Percentiles rank a stretch among this genome's conserved stretches.
Conservation (phyloP, 2,329 filamentous ascomycete species). For the Alternaria ethzedia region DNA sequence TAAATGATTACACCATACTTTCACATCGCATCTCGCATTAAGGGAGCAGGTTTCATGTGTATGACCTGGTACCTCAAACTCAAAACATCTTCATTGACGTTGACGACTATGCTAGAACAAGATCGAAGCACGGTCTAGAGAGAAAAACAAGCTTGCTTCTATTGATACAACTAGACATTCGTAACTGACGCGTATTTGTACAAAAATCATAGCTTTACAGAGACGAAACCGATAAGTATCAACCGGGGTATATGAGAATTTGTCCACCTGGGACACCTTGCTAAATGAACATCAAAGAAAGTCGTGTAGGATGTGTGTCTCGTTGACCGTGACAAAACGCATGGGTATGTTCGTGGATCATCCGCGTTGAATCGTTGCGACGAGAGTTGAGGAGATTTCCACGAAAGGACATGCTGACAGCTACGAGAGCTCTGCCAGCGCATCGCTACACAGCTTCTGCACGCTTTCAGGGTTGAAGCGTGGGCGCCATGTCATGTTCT, state of each 20-base stretch:
- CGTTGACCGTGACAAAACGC: neutral
- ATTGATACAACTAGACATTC: neutral
- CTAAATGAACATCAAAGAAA: neutral
- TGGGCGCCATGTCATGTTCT: constrained; percentile 27
- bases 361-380: neutral
- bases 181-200: neutral
- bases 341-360: neutral
- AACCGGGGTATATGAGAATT: neutral
- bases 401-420: neutral
- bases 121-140: neutral
- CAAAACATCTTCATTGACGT: too few species aligned
- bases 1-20: constrained; percentile 1
- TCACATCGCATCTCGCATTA: neutral
- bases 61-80: neutral
- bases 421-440: constrained; percentile 33
- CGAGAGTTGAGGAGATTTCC: neutral
- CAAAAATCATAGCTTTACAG: neutral
- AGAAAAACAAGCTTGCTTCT: neutral
- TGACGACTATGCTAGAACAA: neutral
- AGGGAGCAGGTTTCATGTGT: neutral
- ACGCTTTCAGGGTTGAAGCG: constrained; percentile 39
- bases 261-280: neutral
- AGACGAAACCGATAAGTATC: neutral
- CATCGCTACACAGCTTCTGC: constrained; percentile 35
- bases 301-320: neutral